Evolutionary conservation across 495 filamentous ascomycete genomes (phyloP), one percentile per base, ranked within the genome.

Genomic region (Xylaria scruposa): DNA sequence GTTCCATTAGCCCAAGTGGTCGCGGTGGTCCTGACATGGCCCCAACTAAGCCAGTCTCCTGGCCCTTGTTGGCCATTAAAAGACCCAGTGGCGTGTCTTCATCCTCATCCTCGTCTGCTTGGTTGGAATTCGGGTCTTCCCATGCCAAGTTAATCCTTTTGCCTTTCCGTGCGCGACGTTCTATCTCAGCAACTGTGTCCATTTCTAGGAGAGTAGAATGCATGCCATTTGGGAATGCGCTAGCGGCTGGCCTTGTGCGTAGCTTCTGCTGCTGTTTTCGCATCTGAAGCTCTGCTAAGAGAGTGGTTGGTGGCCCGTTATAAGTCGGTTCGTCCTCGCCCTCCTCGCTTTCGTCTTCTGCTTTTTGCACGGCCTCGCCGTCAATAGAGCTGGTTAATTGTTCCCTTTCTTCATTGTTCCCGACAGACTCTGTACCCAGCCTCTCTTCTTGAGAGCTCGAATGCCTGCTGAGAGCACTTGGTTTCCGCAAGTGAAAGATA

Each of bases 141-240:
- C 97, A 99, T 6, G 97, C 96, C 13, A 99, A 86, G 68, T 92
- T 91, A 1, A 97, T 89, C 54, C 90, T 91, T 77, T 92, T 91
- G 59, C 88, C 85, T 68, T 91, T 87, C 58, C 96, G 87, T 40
- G 91, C 83, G 59, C 92, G 90, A 76, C 91, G 92, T 77, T 97
- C 91, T 63, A 95, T 87, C 82, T 98, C 92, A 51, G 93, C 94
- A 33, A 97, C 94, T 5, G 93, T 92, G 74, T 99, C 95, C 58
- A 98, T 86, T 78, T 99, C 88, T 2, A 99, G 86, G 3, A 99
- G 86, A 0, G 97, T 98, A n/a, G 91, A 91, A 54, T 93, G 92
- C 83, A 97, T 88, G 6, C 94, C 94, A 53, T 91, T 89, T 12
- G 92, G 91, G 73, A 88, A 91, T 1, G 88, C 86, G 44, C 85